Base-by-base conservation (phyloP, 2,329 filamentous ascomycete genomes). In the Monilinia aucupariae region DNA sequence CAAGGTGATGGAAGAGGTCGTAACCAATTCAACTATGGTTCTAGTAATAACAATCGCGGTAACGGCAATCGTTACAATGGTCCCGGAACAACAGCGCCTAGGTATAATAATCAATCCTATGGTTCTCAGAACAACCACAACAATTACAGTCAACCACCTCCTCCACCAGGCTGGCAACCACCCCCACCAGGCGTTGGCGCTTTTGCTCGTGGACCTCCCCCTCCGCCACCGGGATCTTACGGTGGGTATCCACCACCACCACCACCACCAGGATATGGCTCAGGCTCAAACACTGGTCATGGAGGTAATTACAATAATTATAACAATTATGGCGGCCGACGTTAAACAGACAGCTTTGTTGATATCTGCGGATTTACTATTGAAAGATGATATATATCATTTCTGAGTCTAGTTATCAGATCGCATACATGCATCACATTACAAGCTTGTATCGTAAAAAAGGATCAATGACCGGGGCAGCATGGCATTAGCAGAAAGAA, bases 21-120 rank as follows among this genome's bases (percentile, higher is more conserved):
- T 43, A 76, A 77, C 55, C 78, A 78, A 22, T 82, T 85, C 72
- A 85, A 83, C 66, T 86, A 85, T 72, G 77, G 76, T 4, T 72
- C 74, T 13, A 43, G 62, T 15, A 62, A 56, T 48, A 67, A 68
- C n/a, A 68, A 68, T 63, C 64, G 70, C 62, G 37, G 58, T 25
- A 41, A 64, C 58, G 43, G 32, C 10, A 62, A 49, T 62, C 47
- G 47, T 37, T 58, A 58, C n/a, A 58, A 47, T 41, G 55, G 56
- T 39, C 61, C 54, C 22, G 58, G 58, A 39, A 52, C 54, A 32
- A 58, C 54, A 37, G 54, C 54, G 30, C 60, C 60, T 25, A 58
- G 62, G 39, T 61, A 53, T n/a, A 61, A 61, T 5, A 64, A 64
- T 47, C 60, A 56, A 39, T 59, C 56, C 25, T 56, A 62, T 41